Evolutionary conservation across 2,329 filamentous ascomycete genomes (phyloP), one percentile per base, ranked within the genome.

Genomic region (Torrubiella hemipterigena): DNA sequence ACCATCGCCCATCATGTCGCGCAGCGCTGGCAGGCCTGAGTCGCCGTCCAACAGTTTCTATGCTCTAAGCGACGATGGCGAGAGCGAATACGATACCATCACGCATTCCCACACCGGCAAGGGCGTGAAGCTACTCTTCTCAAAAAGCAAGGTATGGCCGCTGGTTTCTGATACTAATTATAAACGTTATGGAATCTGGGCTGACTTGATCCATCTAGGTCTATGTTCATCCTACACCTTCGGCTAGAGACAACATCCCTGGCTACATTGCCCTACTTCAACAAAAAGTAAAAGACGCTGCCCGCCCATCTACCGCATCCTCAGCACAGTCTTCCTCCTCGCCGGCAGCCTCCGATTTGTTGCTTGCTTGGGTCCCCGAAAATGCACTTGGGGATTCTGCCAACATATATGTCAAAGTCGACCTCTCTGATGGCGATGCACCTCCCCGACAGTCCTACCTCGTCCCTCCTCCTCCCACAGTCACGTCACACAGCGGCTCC

Each of bases 1-100:
- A n/a, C n/a, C n/a, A n/a, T n/a, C n/a, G n/a, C n/a, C n/a, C n/a
- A n/a, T n/a, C n/a, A n/a, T n/a, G n/a, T n/a, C n/a, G n/a, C n/a
- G n/a, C n/a, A n/a, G n/a, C n/a, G 22, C 22, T 6, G 22, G 45
- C 22, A 58, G 58, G 32, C 47, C 66, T 30, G 45, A 74, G 11
- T 95, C 87, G 21, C 86, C 87, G 3, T 73, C 82, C 3, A 84
- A 78, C 31, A 93, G 85, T 47, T 91, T 89, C 65, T 95, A 94
- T 65, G 89, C 89, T 49, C 67, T 96, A 67, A 94, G 84, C 56
- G 93, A 98, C 62, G 86, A 94, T 49, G 87, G 94, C 41, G 91
- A 96, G 58, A 82, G 81, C 43, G 91, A 83, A 27, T 98, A 98
- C 61, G 83, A 93, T 53, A 96, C 86, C 13, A 85, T 98, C 48